These are phyloP conservation scores for Trametes pubescens DNA, from an alignment of 1,284 basidiomycete genomes.

Conservation along the genomic window DNA sequence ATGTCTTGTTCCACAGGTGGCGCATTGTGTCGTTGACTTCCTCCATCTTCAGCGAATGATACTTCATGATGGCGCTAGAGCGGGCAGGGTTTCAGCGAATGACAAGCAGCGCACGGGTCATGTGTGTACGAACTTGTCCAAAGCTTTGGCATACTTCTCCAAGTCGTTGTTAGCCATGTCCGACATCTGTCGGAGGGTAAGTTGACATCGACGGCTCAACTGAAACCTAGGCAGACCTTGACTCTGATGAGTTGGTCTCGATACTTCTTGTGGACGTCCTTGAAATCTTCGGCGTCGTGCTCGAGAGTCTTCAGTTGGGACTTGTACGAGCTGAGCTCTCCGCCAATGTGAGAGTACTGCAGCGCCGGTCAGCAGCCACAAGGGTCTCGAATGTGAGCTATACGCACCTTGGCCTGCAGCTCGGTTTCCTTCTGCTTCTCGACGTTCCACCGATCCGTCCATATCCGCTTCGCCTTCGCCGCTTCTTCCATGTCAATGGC, in stretches of 20 bases:
- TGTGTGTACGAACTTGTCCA: conserved; percentile 79
- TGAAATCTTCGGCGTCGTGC: conserved; percentile 86
- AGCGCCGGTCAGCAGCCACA: conserved; percentile 10
- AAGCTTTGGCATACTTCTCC: conserved; percentile 96
- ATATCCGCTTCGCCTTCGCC: conserved; percentile 81
- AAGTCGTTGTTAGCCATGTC: conserved; percentile 95
- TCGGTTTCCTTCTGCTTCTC: conserved; percentile 78
- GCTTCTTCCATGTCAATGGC: conserved; percentile 84
- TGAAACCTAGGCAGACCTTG: conserved; percentile 64
- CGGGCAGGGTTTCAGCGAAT: conserved; percentile 1
- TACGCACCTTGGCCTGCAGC: conserved; percentile 73
- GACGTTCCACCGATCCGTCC: conserved; percentile 81
- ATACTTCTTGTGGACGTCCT: conserved; percentile 87
- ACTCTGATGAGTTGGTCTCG: conserved; percentile 93
- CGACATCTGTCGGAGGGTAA: conserved; percentile 70
- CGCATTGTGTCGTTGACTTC: conserved; percentile 99
- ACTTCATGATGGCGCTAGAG: conserved; percentile 94
- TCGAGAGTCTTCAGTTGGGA: conserved; percentile 75
- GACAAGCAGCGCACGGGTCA: background rate
- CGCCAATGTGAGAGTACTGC: conserved; percentile 83
- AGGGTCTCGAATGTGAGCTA: conserved; percentile 14
- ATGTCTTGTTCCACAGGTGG: conserved; percentile 98
- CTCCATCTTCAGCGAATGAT: conserved; percentile 99
- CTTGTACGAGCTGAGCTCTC: conserved; percentile 82
- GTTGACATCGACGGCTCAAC: conserved; percentile 4